Percentiles rank a stretch among this genome's conserved stretches.
Evolutionary conservation across 2,329 filamentous ascomycete species (phyloP).

Genomic region (Moelleriella libera): DNA sequence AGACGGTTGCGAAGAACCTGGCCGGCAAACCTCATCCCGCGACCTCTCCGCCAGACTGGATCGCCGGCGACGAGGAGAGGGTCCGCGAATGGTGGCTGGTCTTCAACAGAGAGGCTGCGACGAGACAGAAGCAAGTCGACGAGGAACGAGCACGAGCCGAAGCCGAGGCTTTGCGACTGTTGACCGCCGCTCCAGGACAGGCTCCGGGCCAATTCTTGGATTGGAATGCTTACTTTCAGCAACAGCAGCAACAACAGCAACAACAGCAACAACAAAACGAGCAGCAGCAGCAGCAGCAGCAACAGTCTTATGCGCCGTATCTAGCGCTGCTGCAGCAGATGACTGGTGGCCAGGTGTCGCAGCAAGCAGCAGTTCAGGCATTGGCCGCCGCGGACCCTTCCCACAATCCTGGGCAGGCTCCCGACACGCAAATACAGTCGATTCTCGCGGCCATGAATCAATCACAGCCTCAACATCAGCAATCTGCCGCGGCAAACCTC

Average conservation of each 20-base stretch:
- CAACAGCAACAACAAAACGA: slow-evolving; percentile 20
- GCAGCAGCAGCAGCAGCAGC: slow-evolving; percentile 27
- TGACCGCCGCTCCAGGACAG: slow-evolving; percentile 7
- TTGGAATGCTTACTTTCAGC: slow-evolving; percentile 15
- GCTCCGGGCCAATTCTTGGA: slow-evolving; percentile 8
- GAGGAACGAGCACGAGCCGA: slow-evolving; percentile 21
- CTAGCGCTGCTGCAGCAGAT: neutral
- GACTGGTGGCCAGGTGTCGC: too few relatives aligned
- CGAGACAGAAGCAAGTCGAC: slow-evolving; percentile 23
- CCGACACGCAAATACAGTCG: too few relatives aligned
- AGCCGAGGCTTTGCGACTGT: slow-evolving; percentile 13
- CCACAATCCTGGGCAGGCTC: too few relatives aligned
- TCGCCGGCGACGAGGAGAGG: slow-evolving; percentile 29
- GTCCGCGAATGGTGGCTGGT: slow-evolving; percentile 39
- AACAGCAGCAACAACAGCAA: slow-evolving; percentile 13
- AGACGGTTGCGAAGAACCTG: slow-evolving; percentile 25
- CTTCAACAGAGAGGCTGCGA: slow-evolving; percentile 24
- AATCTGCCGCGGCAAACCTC: slow-evolving; percentile 7
- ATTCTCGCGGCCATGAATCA: slow-evolving; percentile 10
- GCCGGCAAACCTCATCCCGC: slow-evolving; percentile 33
- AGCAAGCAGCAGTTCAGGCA: neutral
- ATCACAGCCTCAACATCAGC: slow-evolving; percentile 21
- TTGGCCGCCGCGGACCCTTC: slow-evolving; percentile 2
- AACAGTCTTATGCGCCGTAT: slow-evolving; percentile 21
- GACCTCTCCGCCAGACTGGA: slow-evolving; percentile 36